Evolutionary conservation across 345 rosid genomes (phyloP).

Genomic region (Streptanthus diversifolius): DNA sequence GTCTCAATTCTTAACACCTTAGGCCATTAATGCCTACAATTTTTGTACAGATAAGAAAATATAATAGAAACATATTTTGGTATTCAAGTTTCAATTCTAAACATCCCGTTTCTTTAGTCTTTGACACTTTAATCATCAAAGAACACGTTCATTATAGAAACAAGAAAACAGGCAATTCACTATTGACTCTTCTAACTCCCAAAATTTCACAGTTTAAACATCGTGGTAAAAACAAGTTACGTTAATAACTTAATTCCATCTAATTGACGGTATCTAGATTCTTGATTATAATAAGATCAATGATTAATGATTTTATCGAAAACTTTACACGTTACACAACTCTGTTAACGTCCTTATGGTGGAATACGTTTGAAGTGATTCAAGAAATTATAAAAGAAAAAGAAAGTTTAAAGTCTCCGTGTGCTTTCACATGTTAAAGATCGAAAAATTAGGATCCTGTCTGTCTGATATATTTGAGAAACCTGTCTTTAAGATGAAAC

Average conservation of each 20-base stretch:
- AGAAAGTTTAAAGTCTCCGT: neutral
- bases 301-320: too few species aligned
- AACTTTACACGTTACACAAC: neutral
- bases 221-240: neutral
- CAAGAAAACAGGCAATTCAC: neutral
- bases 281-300: too few species aligned
- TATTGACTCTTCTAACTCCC: neutral
- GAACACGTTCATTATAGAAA: neutral
- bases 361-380: neutral
- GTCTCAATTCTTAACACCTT: slow-evolving; percentile 45
- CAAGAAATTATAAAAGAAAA: neutral
- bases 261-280: too few species aligned
- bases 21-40: slow-evolving; percentile 27
- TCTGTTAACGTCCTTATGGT: neutral
- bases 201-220: too few species aligned
- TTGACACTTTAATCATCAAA: neutral
- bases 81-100: neutral
- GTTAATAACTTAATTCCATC: too few species aligned
- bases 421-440: neutral
- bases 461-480: neutral
- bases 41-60: neutral
- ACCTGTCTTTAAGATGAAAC: neutral
- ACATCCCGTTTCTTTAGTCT: too few species aligned
- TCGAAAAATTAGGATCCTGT: slow-evolving; percentile 14
- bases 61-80: neutral